phyloP scores from a whole-genome alignment of 345 rosid genomes.

The Zanthoxylum bungeanum region DNA sequence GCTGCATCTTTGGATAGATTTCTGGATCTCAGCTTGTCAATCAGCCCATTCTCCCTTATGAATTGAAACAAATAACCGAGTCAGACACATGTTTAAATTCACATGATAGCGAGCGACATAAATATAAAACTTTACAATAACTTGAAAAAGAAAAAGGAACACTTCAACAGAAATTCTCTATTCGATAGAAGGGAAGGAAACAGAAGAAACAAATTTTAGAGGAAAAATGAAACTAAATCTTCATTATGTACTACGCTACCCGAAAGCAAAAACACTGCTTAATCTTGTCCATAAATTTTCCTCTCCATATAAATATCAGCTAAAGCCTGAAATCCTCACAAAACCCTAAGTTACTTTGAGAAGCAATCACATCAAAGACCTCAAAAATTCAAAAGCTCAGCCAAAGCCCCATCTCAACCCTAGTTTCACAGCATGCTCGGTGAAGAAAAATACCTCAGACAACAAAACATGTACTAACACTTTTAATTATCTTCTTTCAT shows the following conservation, averaged over 20 bases:
- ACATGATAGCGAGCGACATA: not conserved
- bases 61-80: conserved; percentile 19
- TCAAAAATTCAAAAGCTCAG: not conserved
- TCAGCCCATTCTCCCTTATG: conserved; percentile 61
- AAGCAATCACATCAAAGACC: not conserved
- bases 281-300: not conserved
- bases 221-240: too few relatives aligned
- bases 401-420: not conserved
- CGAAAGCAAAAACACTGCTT: not conserved
- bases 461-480: not conserved
- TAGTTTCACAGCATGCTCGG: not conserved
- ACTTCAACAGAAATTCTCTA: not conserved
- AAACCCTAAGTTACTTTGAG: conserved; percentile 17
- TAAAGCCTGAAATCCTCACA: conserved; percentile 1
- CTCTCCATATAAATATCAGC: not conserved
- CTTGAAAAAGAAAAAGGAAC: not conserved
- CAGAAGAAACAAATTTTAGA: not conserved
- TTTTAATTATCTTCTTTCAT: not conserved
- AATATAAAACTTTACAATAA: not conserved
- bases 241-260: not conserved
- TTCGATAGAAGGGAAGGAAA: not conserved
- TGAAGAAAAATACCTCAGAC: not conserved
- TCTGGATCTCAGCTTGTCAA: conserved; percentile 43
- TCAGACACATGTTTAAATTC: conserved; percentile 17
- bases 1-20: conserved; percentile 52